Percentiles rank a stretch among this genome's conserved stretches.
phyloP scores from a whole-genome alignment of 495 filamentous ascomycete species.

The Penicillium lividum region DNA sequence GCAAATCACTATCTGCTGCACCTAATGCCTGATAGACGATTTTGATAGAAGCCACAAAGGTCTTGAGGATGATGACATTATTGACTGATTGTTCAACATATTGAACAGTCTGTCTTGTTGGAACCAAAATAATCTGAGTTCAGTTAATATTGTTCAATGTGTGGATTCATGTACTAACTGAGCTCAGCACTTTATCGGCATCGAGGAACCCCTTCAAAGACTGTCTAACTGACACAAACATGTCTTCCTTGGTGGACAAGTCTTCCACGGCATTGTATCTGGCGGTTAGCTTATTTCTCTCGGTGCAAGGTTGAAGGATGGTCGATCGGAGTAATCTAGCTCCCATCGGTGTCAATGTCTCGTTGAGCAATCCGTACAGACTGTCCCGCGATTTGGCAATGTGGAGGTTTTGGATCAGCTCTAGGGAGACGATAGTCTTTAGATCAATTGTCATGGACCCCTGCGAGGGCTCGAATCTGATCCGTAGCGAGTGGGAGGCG shows the following conservation, averaged over 20 bases:
- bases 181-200: slow-evolving; percentile 41
- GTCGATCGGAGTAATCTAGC: slow-evolving; percentile 75
- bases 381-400: slow-evolving; percentile 72
- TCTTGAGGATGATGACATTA: slow-evolving; percentile 83
- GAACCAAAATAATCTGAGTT: slow-evolving; percentile 65
- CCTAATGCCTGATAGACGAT: slow-evolving; percentile 68
- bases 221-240: slow-evolving; percentile 77
- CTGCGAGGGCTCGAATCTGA: slow-evolving; percentile 85
- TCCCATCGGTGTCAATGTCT: slow-evolving; percentile 87
- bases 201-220: slow-evolving; percentile 72
- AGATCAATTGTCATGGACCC: slow-evolving; percentile 94
- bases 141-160: slow-evolving; percentile 14
- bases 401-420: slow-evolving; percentile 86
- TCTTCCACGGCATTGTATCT: slow-evolving; percentile 87
- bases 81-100: slow-evolving; percentile 79
- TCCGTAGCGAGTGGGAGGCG: slow-evolving; percentile 72
- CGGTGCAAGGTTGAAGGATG: slow-evolving; percentile 87
- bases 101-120: slow-evolving; percentile 63
- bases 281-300: slow-evolving; percentile 57
- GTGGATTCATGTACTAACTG: slow-evolving; percentile 13
- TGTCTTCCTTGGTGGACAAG: slow-evolving; percentile 77
- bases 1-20: slow-evolving; percentile 63
- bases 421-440: slow-evolving; percentile 78
- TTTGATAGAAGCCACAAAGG: slow-evolving; percentile 68
- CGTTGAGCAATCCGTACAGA: slow-evolving; percentile 81